Percentiles rank a stretch among this genome's conserved stretches.
Evolutionary conservation across 2,329 filamentous ascomycete genomes (phyloP).

Genomic region (Nothophoma quercina): DNA sequence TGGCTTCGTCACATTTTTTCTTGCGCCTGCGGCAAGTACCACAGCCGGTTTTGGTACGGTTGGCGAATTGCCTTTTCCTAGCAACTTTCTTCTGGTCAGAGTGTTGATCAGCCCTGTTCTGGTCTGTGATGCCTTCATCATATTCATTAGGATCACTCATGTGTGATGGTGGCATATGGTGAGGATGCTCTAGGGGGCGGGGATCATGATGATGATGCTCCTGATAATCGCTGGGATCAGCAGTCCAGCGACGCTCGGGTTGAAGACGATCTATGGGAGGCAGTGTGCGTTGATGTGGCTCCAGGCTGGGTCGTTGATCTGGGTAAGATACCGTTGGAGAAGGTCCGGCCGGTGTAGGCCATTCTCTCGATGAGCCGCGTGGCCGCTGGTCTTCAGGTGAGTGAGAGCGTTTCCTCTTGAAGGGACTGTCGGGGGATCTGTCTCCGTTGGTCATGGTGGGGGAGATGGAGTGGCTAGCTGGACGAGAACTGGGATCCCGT

Average conservation of each 20-base stretch:
- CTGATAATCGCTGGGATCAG: conserved; percentile 38
- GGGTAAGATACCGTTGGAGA: conserved; percentile 10
- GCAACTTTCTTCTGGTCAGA: conserved; percentile 53
- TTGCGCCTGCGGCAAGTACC: conserved; percentile 90
- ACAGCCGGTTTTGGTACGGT: conserved; percentile 94
- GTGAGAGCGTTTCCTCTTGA: conserved; percentile 71
- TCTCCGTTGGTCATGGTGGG: conserved; percentile 30
- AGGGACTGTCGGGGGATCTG: conserved; percentile 46
- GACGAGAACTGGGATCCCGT: conserved; percentile 24
- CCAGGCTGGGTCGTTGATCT: conserved; percentile 10
- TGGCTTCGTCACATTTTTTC: conserved; percentile 97
- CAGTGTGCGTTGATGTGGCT: conserved; percentile 25
- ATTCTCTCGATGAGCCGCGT: conserved; percentile 8
- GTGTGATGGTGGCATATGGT: conserved; percentile 17
- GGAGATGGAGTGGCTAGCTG: conserved; percentile 29
- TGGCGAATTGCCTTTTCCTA: conserved; percentile 75
- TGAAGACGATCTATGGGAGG: conserved; percentile 39
- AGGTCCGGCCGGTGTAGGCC: conserved; percentile 7
- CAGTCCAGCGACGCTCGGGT: conserved; percentile 39
- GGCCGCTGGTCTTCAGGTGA: conserved; percentile 12
- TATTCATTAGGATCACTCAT: conserved; percentile 23
- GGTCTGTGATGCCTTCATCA: conserved; percentile 47
- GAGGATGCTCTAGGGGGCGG: conserved; percentile 29
- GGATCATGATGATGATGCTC: conserved; percentile 32
- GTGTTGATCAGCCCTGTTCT: conserved; percentile 54